Conservation (phyloP, 495 filamentous ascomycete genomes). For the Parathielavia appendiculata region DNA sequence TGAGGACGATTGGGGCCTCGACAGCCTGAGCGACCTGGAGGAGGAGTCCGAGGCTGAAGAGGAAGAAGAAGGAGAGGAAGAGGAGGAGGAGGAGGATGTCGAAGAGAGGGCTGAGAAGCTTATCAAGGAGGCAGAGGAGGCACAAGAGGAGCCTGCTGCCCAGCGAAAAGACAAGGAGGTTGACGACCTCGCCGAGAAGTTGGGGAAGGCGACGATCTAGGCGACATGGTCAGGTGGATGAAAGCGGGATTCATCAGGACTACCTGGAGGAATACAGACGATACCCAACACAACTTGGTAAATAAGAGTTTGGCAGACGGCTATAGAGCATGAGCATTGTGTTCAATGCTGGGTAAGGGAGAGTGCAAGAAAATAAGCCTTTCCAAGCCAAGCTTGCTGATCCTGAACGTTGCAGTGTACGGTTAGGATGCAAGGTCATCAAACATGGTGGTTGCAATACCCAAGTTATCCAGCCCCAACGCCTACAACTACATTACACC, state of each 20-base stretch:
- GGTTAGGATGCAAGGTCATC: neutral
- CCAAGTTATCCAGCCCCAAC: too few species aligned
- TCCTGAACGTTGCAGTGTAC: neutral
- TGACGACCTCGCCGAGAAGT: conserved; percentile 68
- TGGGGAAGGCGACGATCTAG: conserved; percentile 60
- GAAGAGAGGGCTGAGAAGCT: conserved; percentile 60
- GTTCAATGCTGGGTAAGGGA: conserved; percentile 10
- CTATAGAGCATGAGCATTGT: conserved; percentile 15
- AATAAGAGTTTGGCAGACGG: conserved; percentile 20
- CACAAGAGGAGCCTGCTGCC: conserved; percentile 66
- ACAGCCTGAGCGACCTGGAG: conserved; percentile 78
- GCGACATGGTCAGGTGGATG: neutral
- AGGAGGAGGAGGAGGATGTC: conserved; percentile 50
- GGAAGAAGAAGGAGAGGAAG: conserved; percentile 60
- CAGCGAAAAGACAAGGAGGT: conserved; percentile 73
- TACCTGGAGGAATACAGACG: conserved; percentile 20
- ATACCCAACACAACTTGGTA: conserved; percentile 25
- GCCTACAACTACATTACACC: too few species aligned
- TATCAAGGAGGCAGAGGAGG: conserved; percentile 64
- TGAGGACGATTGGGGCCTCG: conserved; percentile 75
- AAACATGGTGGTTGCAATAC: too few species aligned
- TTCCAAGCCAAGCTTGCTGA: neutral
- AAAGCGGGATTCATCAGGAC: conserved; percentile 2
- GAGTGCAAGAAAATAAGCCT: neutral
- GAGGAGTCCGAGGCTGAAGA: conserved; percentile 69